Evolutionary conservation across 192 early-diverging fungal genomes (phyloP).

Genomic region (Gaertneriomyces semiglobifer): DNA sequence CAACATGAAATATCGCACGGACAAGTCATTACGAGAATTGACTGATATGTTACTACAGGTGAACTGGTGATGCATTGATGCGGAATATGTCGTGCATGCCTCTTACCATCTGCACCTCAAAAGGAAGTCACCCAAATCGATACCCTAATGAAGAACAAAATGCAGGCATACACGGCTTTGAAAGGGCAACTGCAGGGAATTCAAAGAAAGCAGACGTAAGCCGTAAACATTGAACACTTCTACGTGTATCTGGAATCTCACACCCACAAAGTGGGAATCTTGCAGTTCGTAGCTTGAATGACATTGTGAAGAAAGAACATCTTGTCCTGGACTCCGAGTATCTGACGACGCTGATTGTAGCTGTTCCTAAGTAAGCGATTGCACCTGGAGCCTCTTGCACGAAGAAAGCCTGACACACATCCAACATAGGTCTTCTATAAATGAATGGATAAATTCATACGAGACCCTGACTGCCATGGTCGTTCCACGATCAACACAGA

Average conservation of each 20-base stretch:
- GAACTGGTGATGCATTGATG: constrained; percentile 4
- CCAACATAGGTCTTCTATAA: constrained; percentile 51
- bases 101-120: background rate
- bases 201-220: constrained; percentile 78
- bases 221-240: background rate
- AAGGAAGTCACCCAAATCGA: constrained; percentile 89
- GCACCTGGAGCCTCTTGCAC: constrained; percentile 2
- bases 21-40: constrained; percentile 87
- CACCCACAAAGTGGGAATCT: constrained; percentile 64
- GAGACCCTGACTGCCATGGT: constrained; percentile 92
- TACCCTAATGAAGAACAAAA: constrained; percentile 83
- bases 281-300: constrained; percentile 79
- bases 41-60: constrained; percentile 74
- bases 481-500: constrained; percentile 88
- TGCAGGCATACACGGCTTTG: constrained; percentile 79
- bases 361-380: constrained; percentile 77
- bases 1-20: constrained; percentile 91
- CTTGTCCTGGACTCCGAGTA: constrained; percentile 92
- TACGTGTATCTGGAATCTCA: background rate
- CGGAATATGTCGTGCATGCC: too few species aligned
- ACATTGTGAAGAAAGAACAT: constrained; percentile 88
- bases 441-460: constrained; percentile 84
- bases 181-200: constrained; percentile 79
- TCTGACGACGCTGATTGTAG: constrained; percentile 86
- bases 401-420: background rate